Conservation (phyloP, 805 yeast species). For the Kuraishia borneana region DNA sequence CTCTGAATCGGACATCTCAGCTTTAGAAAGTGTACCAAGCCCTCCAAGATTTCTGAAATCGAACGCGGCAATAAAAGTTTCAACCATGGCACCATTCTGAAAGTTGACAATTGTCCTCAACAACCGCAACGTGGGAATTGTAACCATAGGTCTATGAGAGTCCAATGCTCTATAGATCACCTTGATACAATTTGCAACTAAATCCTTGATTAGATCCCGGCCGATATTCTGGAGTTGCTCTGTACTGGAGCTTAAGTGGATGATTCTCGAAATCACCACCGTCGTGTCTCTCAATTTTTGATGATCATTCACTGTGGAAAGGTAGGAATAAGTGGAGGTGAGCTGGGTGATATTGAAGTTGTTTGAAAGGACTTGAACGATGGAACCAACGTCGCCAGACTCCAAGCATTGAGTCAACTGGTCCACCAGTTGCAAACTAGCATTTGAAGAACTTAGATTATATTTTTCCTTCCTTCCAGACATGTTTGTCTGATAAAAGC, state of each 20-base stretch:
- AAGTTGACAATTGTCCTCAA: constrained; percentile 39
- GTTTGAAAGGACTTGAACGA: constrained; percentile 18
- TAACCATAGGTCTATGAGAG: constrained; percentile 40
- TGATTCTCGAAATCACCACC: constrained; percentile 24
- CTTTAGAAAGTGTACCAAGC: constrained; percentile 39
- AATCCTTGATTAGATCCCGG: constrained; percentile 32
- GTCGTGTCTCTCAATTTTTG: constrained; percentile 34
- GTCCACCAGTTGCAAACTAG: neutral
- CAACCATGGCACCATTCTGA: constrained; percentile 37
- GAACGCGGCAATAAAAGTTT: constrained; percentile 63
- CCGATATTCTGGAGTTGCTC: constrained; percentile 13
- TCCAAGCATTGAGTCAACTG: constrained; percentile 3
- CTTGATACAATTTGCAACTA: constrained; percentile 47
- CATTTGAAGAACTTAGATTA: constrained; percentile 2
- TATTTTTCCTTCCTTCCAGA: too few species aligned
- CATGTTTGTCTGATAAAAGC: too few species aligned
- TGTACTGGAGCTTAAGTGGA: constrained; percentile 13
- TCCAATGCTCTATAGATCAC: constrained; percentile 59
- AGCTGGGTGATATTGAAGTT: constrained; percentile 19
- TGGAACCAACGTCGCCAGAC: constrained; percentile 4
- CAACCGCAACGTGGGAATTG: constrained; percentile 52
- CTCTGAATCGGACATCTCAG: constrained; percentile 28
- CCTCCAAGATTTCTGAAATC: constrained; percentile 50
- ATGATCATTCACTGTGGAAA: constrained; percentile 39
- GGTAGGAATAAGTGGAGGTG: constrained; percentile 30